Evolutionary conservation across 306 rosid species (phyloP).

Genomic region (Potentilla sterilis): DNA sequence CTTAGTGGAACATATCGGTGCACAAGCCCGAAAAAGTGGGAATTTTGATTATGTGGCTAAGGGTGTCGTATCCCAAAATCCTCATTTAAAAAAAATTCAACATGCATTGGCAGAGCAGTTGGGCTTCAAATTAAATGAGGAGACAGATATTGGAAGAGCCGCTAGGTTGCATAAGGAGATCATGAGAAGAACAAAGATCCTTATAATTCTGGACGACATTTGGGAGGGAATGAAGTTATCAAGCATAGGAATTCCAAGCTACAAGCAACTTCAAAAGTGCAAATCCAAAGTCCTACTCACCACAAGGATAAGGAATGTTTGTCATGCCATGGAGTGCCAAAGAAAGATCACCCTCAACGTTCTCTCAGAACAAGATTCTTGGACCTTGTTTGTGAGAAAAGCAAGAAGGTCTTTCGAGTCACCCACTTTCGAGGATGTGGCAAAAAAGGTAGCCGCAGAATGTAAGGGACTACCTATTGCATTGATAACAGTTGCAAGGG

Average conservation of each 20-base stretch:
- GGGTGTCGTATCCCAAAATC: not conserved
- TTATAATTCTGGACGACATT: too few species aligned
- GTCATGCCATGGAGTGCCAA: not conserved
- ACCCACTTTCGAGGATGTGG: not conserved
- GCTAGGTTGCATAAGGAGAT: not conserved
- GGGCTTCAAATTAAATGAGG: not conserved
- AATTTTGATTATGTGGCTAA: too few species aligned
- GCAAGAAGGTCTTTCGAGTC: not conserved
- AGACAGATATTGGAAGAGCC: not conserved
- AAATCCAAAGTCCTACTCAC: not conserved
- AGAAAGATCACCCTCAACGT: not conserved
- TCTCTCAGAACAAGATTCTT: constrained; percentile 14
- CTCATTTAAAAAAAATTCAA: not conserved
- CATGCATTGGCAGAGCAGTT: not conserved
- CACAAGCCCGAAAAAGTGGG: not conserved
- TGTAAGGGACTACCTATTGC: not conserved
- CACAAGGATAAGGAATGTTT: not conserved
- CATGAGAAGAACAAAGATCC: too few species aligned
- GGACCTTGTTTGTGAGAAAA: constrained; percentile 16
- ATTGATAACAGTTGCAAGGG: not conserved
- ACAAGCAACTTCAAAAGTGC: not conserved
- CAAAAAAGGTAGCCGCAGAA: not conserved
- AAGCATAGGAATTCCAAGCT: too few species aligned
- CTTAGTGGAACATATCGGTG: not conserved
- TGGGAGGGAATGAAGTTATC: too few species aligned